These are phyloP conservation scores for Colletotrichum australisinense DNA, from an alignment of 2,329 filamentous ascomycete species.

Conservation along the genomic window DNA sequence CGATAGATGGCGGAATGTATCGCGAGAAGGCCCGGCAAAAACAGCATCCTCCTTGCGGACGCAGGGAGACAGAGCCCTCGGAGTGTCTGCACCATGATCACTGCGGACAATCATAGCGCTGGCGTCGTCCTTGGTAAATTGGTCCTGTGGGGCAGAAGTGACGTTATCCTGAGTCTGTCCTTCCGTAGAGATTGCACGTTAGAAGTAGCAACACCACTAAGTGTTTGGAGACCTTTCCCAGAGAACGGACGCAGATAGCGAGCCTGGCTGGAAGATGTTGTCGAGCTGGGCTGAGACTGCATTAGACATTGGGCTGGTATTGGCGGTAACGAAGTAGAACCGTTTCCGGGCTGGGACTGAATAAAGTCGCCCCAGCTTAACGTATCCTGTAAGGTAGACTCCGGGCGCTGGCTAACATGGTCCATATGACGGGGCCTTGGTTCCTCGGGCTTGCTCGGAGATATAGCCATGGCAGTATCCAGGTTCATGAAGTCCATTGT, in stretches of 20 bases:
- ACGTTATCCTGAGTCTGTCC: constrained; percentile 42
- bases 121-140: constrained; percentile 38
- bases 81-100: constrained; percentile 41
- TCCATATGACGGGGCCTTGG: constrained; percentile 35
- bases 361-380: constrained; percentile 60
- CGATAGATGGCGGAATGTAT: constrained; percentile 57
- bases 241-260: constrained; percentile 66
- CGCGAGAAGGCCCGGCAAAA: constrained; percentile 42
- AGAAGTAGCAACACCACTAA: constrained; percentile 53
- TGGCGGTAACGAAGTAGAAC: constrained; percentile 51
- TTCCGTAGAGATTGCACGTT: constrained; percentile 46
- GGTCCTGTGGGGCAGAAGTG: constrained; percentile 30
- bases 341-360: constrained; percentile 51
- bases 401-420: constrained; percentile 44
- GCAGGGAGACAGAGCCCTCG: constrained; percentile 22
- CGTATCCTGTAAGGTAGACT: constrained; percentile 67
- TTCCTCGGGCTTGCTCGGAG: constrained; percentile 45
- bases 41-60: constrained; percentile 25
- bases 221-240: constrained; percentile 66
- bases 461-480: constrained; percentile 48
- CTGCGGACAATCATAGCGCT: constrained; percentile 39
- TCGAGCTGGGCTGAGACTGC: constrained; percentile 64
- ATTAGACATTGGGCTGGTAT: constrained; percentile 63
- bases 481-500: constrained; percentile 56
- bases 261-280: constrained; percentile 60